phyloP scores from a whole-genome alignment of 1,284 basidiomycete species.

The Cystobasidium slooffiae region DNA sequence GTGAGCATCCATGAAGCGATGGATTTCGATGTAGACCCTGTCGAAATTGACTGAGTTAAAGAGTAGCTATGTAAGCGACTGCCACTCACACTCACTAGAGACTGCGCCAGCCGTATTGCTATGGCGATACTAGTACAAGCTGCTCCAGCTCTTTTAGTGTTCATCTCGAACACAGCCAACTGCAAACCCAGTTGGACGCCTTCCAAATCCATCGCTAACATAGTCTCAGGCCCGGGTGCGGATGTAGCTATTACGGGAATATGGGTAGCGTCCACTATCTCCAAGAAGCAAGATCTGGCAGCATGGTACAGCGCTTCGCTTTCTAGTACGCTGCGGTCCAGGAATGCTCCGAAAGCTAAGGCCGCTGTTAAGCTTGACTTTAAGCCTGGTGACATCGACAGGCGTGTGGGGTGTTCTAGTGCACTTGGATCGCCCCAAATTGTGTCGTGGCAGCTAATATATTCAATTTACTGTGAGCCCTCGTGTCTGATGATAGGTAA shows the following conservation, averaged over 20 bases:
- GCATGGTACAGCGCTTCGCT: conserved; percentile 33
- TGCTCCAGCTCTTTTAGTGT: conserved; percentile 6
- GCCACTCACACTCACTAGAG: conserved; percentile 4
- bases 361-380: conserved; percentile 11
- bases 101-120: conserved; percentile 1
- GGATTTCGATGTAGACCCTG: conserved; percentile 29
- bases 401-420: background rate
- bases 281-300: conserved; percentile 6
- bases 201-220: background rate
- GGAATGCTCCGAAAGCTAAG: conserved; percentile 19
- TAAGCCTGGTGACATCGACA: conserved; percentile 13
- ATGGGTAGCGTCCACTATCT: conserved; percentile 2
- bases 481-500: background rate
- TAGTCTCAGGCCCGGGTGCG: no score
- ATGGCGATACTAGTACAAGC: conserved; percentile 19
- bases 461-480: background rate
- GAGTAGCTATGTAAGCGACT: no score
- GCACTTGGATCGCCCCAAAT: conserved; percentile 9
- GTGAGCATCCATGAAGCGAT: background rate
- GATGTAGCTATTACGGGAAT: no score
- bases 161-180: conserved; percentile 35
- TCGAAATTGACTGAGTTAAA: background rate
- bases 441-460: conserved; percentile 17
- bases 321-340: conserved; percentile 1
- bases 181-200: conserved; percentile 22